A percentile compares a stretch with the other conserved stretches of the same genome.
phyloP scores from a whole-genome alignment of 2,329 filamentous ascomycete species.

The Didymella glomerata region DNA sequence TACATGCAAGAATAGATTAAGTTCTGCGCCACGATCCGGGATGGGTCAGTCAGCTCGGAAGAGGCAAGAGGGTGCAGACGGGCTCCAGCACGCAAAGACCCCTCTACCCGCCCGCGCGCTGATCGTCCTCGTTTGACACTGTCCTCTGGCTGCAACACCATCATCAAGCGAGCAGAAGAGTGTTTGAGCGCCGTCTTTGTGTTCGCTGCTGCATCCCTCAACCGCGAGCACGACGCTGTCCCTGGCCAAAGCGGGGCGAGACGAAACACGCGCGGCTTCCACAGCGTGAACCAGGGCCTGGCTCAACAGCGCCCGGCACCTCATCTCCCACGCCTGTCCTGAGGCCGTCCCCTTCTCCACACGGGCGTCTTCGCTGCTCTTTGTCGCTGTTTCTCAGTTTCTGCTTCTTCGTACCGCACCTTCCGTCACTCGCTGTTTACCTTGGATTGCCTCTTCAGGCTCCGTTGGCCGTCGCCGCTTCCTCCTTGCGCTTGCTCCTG shows the following conservation, averaged over 20 bases:
- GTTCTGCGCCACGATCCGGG: slow-evolving; percentile 22
- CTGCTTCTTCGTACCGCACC: slow-evolving; percentile 2
- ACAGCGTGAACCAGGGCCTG: slow-evolving; percentile 20
- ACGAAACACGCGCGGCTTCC: slow-evolving; percentile 25
- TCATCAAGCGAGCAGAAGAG: slow-evolving; percentile 15
- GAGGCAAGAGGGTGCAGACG: slow-evolving; percentile 11
- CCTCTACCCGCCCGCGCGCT: slow-evolving; percentile 17
- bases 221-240: slow-evolving; percentile 17
- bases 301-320: slow-evolving; percentile 18
- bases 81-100: slow-evolving; percentile 17
- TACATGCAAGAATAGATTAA: slow-evolving; percentile 24
- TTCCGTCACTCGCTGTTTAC: slow-evolving; percentile 18
- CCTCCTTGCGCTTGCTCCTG: slow-evolving; percentile 18
- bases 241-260: slow-evolving; percentile 13
- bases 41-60: slow-evolving; percentile 21
- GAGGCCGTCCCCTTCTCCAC: slow-evolving; percentile 18
- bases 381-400: slow-evolving; percentile 13
- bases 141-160: slow-evolving; percentile 20
- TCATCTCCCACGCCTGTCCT: slow-evolving; percentile 23
- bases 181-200: slow-evolving; percentile 14
- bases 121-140: slow-evolving; percentile 19
- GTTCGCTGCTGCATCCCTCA: slow-evolving; percentile 9
- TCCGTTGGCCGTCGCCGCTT: slow-evolving; percentile 21
- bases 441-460: slow-evolving; percentile 20
- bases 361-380: slow-evolving; percentile 15